Percentiles rank a stretch among this genome's conserved stretches.
Conservation (phyloP, 352 stramenopile genomes). For the Stephanocyclus meneghinianus region DNA sequence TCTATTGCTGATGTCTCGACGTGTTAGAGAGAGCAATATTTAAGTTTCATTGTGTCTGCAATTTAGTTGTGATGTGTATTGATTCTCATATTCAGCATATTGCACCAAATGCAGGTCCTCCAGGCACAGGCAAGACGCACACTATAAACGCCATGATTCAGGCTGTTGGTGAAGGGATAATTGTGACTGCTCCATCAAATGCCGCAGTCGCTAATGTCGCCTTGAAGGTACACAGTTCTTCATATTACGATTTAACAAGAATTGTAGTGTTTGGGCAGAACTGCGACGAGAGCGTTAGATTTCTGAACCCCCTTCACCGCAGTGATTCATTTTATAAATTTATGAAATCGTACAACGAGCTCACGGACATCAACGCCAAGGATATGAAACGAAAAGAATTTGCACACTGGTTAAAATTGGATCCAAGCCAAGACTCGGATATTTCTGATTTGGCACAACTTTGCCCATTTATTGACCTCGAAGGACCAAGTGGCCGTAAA, state of each 20-base stretch:
- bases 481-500: constrained; percentile 19
- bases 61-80: no score
- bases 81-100: no score
- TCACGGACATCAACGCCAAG: constrained; percentile 4
- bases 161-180: constrained; percentile 21
- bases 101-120: not conserved
- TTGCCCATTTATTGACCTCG: constrained; percentile 35
- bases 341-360: constrained; percentile 30
- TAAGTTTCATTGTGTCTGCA: constrained; percentile 17
- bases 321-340: constrained; percentile 35
- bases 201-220: constrained; percentile 51
- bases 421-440: constrained; percentile 3
- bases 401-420: constrained; percentile 39
- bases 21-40: not conserved
- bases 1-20: not conserved
- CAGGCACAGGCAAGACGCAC: constrained; percentile 23
- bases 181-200: constrained; percentile 52
- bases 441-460: constrained; percentile 31
- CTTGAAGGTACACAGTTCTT: constrained; percentile 33
- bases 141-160: constrained; percentile 35
- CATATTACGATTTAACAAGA: constrained; percentile 14
- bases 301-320: constrained; percentile 46
- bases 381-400: constrained; percentile 23
- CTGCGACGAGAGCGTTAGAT: constrained; percentile 40
- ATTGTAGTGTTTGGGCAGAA: constrained; percentile 46